Evolutionary conservation across 352 stramenopile species (phyloP), one percentile per base, ranked within the genome.

Genomic region (Phytopythium boreale): DNA sequence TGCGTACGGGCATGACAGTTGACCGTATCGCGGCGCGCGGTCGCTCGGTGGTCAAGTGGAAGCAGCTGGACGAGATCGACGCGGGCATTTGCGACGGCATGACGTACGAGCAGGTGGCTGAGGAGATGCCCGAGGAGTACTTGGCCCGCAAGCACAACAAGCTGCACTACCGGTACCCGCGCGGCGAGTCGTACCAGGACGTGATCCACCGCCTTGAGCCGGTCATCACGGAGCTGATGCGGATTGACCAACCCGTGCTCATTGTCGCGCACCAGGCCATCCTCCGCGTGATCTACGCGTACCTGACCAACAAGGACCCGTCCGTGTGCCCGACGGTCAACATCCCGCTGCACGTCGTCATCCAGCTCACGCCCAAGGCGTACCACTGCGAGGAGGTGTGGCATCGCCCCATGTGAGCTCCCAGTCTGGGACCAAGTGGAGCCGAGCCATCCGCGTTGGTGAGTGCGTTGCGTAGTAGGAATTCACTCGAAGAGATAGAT

Each of bases 161-260:
- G 62, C 69, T 93, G n/a, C 75, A 92, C 72, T 93, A 93, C 66
- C 84, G 86, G 20, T 95, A 93, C 66, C 86, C 86, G n/a, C 84
- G 90, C 77, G 95, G 96, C 60, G 97, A 99, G 84, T 98, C 89
- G 43, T 99, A 99, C 74, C 94, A 98, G 75, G 97, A 99, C 70
- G 90, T 99, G 60, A 98, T 98, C 59, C 89, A 99, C 64, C 88
- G 97, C 37, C 84, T 99, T 36, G 96, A 99, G 81, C 94, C 96
- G 5, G 88, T 99, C 43, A 97, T 98, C 69, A 97, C 97, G 57
- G 97, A 99, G 79, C 90, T 99, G 74, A 98, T 98, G 90, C 85
- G 96, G 19, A 97, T 96, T 56, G 84, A 97, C 52, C 92, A 98
- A 58, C 88, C 88, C 0, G 83, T 96, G 63, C 71, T 97, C 44